These are phyloP conservation scores for Keithomyces neogunnii DNA, from an alignment of 2,329 filamentous ascomycete genomes.

Conservation along the genomic window DNA sequence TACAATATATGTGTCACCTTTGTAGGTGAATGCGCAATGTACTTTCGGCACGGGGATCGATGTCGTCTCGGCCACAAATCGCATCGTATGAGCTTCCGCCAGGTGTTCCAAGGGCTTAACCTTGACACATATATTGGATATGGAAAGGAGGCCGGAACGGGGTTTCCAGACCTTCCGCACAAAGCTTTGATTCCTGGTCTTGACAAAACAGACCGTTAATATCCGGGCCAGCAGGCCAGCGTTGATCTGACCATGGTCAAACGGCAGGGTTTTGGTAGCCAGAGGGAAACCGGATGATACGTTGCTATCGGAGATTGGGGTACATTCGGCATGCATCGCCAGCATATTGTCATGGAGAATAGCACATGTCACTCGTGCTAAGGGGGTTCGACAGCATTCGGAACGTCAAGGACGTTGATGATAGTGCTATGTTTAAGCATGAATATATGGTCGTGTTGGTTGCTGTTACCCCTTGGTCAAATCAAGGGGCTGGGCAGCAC, in stretches of 20 bases:
- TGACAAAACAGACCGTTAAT: background rate
- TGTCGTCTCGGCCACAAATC: slow-evolving; percentile 13
- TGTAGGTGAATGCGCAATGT: slow-evolving; percentile 9
- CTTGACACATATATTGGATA: background rate
- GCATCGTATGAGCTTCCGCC: slow-evolving; percentile 13
- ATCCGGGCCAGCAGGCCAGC: background rate
- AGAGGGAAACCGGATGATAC: background rate
- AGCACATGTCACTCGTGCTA: background rate
- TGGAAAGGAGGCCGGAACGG: no score
- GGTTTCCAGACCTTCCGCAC: no score
- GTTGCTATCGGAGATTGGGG: background rate
- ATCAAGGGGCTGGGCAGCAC: background rate
- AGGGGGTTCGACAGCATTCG: background rate
- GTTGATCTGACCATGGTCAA: background rate
- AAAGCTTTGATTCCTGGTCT: background rate
- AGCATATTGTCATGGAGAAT: no score
- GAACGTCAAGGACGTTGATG: background rate
- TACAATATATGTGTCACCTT: slow-evolving; percentile 6
- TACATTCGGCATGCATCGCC: background rate
- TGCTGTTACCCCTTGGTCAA: no score
- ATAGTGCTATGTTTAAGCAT: background rate
- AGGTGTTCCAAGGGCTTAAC: background rate
- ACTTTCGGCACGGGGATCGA: slow-evolving; percentile 13
- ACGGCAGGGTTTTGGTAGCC: background rate
- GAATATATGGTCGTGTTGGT: background rate